A percentile compares a stretch with the other conserved stretches of the same genome.
These are phyloP conservation scores for Hymenotorrendiella dingleyae DNA, from an alignment of 2,329 filamentous ascomycete species.

Conservation along the genomic window DNA sequence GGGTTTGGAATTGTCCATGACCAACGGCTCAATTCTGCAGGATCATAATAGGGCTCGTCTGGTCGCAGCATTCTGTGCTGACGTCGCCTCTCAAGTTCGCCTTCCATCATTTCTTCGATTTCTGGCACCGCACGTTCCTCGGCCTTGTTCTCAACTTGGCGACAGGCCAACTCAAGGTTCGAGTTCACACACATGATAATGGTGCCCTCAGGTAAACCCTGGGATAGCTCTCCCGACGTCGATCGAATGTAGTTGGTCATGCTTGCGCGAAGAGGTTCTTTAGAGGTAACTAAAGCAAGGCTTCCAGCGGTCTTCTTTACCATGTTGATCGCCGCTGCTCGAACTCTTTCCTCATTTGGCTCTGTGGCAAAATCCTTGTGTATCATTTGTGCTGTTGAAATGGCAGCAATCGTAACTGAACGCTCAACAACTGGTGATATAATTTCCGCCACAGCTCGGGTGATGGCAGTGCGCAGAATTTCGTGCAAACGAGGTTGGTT, in stretches of 20 bases:
- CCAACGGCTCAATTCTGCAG: slow-evolving; percentile 75
- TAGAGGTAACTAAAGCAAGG: slow-evolving; percentile 93
- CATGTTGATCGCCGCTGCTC: slow-evolving; percentile 84
- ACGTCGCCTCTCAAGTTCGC: slow-evolving; percentile 70
- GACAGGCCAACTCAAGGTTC: slow-evolving; percentile 89
- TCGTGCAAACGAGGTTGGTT: slow-evolving; percentile 60
- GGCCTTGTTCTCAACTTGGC: slow-evolving; percentile 90
- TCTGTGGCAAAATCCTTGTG: slow-evolving; percentile 96
- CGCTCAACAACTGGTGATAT: slow-evolving; percentile 96
- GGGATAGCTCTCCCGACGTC: slow-evolving; percentile 60
- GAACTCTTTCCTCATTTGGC: slow-evolving; percentile 78
- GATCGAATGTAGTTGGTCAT: slow-evolving; percentile 93
- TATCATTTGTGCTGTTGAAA: slow-evolving; percentile 91
- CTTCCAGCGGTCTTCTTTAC: slow-evolving; percentile 92
- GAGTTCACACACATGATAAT: slow-evolving; percentile 99
- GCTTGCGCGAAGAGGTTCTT: slow-evolving; percentile 91
- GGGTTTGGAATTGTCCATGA: slow-evolving; percentile 90
- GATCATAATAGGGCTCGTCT: slow-evolving; percentile 79
- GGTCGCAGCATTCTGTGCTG: slow-evolving; percentile 69
- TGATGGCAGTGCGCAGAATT: slow-evolving; percentile 81
- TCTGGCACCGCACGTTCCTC: slow-evolving; percentile 90
- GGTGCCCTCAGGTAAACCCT: slow-evolving; percentile 84
- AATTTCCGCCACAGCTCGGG: slow-evolving; percentile 88
- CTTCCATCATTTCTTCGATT: slow-evolving; percentile 88
- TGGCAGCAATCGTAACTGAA: slow-evolving; percentile 95